Base-by-base conservation (phyloP, 768 basidiomycete genomes). In the Asterophora parasitica region DNA sequence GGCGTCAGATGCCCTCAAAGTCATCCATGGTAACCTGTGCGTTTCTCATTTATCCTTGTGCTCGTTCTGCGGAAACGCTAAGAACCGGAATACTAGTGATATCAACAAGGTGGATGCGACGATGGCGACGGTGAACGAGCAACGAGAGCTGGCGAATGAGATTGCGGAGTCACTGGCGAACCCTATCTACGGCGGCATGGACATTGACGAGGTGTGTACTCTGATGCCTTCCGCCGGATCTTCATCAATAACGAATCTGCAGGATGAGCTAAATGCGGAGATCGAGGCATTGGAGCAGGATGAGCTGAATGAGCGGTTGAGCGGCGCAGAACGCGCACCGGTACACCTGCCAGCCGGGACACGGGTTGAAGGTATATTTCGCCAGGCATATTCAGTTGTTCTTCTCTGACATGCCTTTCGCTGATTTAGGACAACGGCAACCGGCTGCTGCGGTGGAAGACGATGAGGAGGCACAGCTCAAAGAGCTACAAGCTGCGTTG, bases 101-200 rank as follows among this genome's bases (percentile, higher is more conserved):
- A 78, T 94, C 55, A 83, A 86, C 57, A 89, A 89, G 66, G 94
- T 98, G 48, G 96, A 97, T 58, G 69, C 78, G 23, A 89, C 86
- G 19, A 97, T 99, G 89, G 75, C 82, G 50, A 72, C 76, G 43
- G 88, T 98, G 56, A 78, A 83, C 39, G 93, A 95, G 58, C 93
- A 97, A 69, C 83, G 90, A 62, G 90, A 92, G 44, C 74, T 95
- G 53, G 92, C 93, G 44, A 85, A 86, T 61, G 96, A 99, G 73
- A 88, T 98, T 53, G 85, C 87, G 44, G 87, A 90, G 10, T 80
- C 86, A 44, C 90, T 98, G 59, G 86, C 91, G 37, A 82, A 79
- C 59, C 87, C 88, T 19, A 58, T 74, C 26, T 73, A 75, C 45
- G 70, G 73, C 41, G 79, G 78, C 30, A 63, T 78, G 52, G 70